phyloP scores from a whole-genome alignment of 768 basidiomycete species.

The Mycena maculata region DNA sequence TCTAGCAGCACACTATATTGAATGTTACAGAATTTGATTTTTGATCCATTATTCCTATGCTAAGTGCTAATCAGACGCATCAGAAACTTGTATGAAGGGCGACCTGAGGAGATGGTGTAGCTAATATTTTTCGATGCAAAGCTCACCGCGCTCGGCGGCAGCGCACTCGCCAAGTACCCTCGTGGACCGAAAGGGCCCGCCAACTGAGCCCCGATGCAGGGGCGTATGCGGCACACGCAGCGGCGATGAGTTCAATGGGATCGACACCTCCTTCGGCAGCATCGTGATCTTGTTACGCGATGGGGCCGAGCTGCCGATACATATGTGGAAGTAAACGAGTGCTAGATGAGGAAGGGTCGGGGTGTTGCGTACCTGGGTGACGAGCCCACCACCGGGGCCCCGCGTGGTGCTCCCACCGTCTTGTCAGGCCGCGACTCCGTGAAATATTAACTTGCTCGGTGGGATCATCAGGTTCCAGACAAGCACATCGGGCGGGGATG shows the following conservation, averaged over 20 bases:
- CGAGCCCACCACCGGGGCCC: slow-evolving; percentile 34
- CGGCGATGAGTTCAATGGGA: slow-evolving; percentile 20
- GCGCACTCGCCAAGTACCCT: too few relatives aligned
- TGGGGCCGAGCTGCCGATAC: slow-evolving; percentile 36
- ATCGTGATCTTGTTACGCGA: slow-evolving; percentile 37
- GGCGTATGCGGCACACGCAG: slow-evolving; percentile 45
- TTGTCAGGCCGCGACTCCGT: slow-evolving; percentile 51
- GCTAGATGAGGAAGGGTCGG: too few relatives aligned
- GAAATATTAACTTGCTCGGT: slow-evolving; percentile 84
- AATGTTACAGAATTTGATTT: too few relatives aligned
- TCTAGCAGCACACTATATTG: too few relatives aligned
- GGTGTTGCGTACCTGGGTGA: slow-evolving; percentile 46
- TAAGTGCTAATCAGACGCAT: too few relatives aligned
- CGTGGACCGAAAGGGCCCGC: too few relatives aligned
- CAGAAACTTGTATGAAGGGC: too few relatives aligned
- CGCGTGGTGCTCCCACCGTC: slow-evolving; percentile 35
- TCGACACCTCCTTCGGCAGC: slow-evolving; percentile 38
- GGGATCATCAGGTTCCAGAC: slow-evolving; percentile 86
- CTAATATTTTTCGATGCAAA: too few relatives aligned
- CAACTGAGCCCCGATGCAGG: slow-evolving; percentile 72
- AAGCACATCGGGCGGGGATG: slow-evolving; percentile 83
- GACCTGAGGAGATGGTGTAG: too few relatives aligned
- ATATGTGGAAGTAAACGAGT: too few relatives aligned
- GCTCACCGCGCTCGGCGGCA: too few relatives aligned
- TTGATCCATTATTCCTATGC: too few relatives aligned